These are phyloP conservation scores for Pleurotus pulmonarius DNA, from an alignment of 768 basidiomycete genomes.

Conservation along the genomic window DNA sequence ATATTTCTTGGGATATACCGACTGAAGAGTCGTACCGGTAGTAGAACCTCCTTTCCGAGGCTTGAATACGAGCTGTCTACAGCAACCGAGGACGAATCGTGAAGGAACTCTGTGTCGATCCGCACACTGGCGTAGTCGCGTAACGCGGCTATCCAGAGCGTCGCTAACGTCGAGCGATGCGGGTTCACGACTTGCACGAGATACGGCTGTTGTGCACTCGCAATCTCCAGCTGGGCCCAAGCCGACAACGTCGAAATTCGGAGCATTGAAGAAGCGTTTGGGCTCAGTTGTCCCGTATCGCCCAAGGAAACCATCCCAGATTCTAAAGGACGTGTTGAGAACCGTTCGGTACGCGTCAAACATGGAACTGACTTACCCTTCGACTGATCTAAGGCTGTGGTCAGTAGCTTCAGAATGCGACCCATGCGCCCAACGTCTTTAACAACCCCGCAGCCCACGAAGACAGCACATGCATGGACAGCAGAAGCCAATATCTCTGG, in stretches of 20 bases:
- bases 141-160: constrained; percentile 84
- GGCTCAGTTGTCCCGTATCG: constrained; percentile 80
- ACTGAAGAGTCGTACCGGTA: constrained; percentile 63
- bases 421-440: constrained; percentile 92
- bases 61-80: constrained; percentile 84
- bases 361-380: constrained; percentile 52
- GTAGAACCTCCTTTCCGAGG: constrained; percentile 83
- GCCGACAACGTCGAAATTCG: constrained; percentile 90
- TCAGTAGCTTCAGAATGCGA: constrained; percentile 85
- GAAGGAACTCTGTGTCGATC: constrained; percentile 82
- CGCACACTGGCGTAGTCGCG: constrained; percentile 91
- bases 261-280: constrained; percentile 94
- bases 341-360: not conserved
- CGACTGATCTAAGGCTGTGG: constrained; percentile 83
- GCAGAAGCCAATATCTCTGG: constrained; percentile 94
- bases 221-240: constrained; percentile 90
- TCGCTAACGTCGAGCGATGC: constrained; percentile 66
- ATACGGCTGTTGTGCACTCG: constrained; percentile 70
- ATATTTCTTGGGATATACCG: not conserved
- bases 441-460: constrained; percentile 92
- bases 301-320: constrained; percentile 83
- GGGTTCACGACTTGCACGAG: constrained; percentile 80
- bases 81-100: constrained; percentile 70
- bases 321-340: constrained; percentile 38
- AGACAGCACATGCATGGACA: constrained; percentile 89